These are phyloP conservation scores for Aquilaria sinensis DNA, from an alignment of 345 rosid species.

Conservation along the genomic window DNA sequence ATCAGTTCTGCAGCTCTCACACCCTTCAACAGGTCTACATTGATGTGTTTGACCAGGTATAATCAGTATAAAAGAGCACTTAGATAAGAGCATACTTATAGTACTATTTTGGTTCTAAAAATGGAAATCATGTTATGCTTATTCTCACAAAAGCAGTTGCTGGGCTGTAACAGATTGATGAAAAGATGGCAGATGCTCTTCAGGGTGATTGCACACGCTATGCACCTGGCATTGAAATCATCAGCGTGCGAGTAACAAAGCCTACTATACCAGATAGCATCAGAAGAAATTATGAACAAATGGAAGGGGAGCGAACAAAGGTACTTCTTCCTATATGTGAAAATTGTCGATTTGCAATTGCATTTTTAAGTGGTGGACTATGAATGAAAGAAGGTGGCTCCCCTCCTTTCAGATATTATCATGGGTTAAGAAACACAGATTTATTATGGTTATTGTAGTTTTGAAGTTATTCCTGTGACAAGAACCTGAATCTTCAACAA, in stretches of 20 bases:
- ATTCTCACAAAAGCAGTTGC: too few species aligned
- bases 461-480: too few species aligned
- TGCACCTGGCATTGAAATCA: slow-evolving; percentile 91
- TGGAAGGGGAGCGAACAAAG: slow-evolving; percentile 97
- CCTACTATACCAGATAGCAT: slow-evolving; percentile 77
- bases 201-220: slow-evolving; percentile 84
- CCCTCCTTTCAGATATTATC: too few species aligned
- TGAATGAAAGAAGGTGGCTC: too few species aligned
- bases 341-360: neutral
- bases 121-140: too few species aligned
- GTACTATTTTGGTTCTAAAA: too few species aligned
- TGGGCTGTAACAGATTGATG: slow-evolving; percentile 59
- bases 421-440: too few species aligned
- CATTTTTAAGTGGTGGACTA: too few species aligned
- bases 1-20: slow-evolving; percentile 95
- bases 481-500: too few species aligned
- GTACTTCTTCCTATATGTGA: slow-evolving; percentile 22
- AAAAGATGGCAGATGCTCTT: slow-evolving; percentile 94
- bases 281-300: slow-evolving; percentile 71
- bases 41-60: slow-evolving; percentile 92
- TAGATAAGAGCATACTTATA: neutral
- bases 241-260: slow-evolving; percentile 92
- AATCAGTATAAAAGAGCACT: slow-evolving; percentile 3
- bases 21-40: slow-evolving; percentile 93
- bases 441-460: too few species aligned